Conservation (phyloP, 2,329 filamentous ascomycete species). For the Emergomyces orientalis region DNA sequence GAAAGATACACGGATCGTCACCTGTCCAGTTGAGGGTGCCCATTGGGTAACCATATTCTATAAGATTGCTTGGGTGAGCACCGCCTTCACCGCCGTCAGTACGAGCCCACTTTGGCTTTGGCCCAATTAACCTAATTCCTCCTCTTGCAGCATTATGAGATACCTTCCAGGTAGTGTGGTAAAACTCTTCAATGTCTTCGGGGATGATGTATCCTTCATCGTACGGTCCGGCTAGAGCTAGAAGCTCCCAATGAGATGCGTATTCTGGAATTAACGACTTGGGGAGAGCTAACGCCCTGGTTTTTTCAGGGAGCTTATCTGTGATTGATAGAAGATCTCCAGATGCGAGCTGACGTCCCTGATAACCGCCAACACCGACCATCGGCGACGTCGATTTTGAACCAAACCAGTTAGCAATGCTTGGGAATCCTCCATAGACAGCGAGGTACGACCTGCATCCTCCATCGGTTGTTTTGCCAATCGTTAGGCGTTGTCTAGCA, state of each 20-base stretch:
- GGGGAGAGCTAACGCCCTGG: slow-evolving; percentile 34
- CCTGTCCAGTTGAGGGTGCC: slow-evolving; percentile 54
- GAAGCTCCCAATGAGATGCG: slow-evolving; percentile 43
- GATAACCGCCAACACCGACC: slow-evolving; percentile 51
- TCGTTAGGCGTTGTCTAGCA: slow-evolving; percentile 44
- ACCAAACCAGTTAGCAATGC: slow-evolving; percentile 49
- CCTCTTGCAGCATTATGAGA: slow-evolving; percentile 53
- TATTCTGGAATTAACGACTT: slow-evolving; percentile 42
- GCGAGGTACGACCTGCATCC: slow-evolving; percentile 53
- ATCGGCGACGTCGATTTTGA: slow-evolving; percentile 52
- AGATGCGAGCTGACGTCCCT: slow-evolving; percentile 47
- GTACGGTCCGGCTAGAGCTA: slow-evolving; percentile 49
- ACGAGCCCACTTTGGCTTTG: slow-evolving; percentile 50
- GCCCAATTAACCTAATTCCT: slow-evolving; percentile 52
- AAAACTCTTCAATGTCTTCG: slow-evolving; percentile 50
- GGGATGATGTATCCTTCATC: slow-evolving; percentile 45
- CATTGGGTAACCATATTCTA: slow-evolving; percentile 52
- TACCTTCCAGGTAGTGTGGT: slow-evolving; percentile 49
- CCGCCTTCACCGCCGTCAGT: slow-evolving; percentile 54
- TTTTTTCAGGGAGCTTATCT: slow-evolving; percentile 29
- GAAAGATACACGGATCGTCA: slow-evolving; percentile 52
- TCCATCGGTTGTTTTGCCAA: slow-evolving; percentile 45
- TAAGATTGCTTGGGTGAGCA: slow-evolving; percentile 51
- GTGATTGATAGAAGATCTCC: slow-evolving; percentile 45
- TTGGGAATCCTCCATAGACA: slow-evolving; percentile 46